These are phyloP conservation scores for Cajanus cajan DNA, from an alignment of 306 rosid genomes.

Conservation along the genomic window DNA sequence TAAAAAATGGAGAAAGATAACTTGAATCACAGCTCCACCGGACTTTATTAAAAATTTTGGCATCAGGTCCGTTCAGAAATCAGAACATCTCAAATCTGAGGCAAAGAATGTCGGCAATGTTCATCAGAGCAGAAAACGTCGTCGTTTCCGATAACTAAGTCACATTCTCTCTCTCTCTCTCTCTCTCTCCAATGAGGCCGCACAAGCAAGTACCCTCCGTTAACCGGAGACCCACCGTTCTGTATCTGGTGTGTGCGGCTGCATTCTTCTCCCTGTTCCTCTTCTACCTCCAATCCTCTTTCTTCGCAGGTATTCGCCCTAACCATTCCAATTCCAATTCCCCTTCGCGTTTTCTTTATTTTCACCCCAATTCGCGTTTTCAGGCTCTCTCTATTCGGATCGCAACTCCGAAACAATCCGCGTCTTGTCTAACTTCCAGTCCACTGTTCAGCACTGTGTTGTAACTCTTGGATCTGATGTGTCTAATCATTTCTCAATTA, in stretches of 20 bases:
- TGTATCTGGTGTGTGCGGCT: constrained; percentile 67
- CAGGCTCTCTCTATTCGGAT: constrained; percentile 57
- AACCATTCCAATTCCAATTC: neutral
- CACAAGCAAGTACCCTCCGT: constrained; percentile 38
- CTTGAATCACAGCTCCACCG: too few species aligned
- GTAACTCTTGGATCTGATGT: constrained; percentile 47
- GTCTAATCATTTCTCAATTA: neutral
- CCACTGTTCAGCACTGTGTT: constrained; percentile 86
- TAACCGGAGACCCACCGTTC: constrained; percentile 53
- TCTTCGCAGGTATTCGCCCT: constrained; percentile 55
- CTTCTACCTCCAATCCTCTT: constrained; percentile 76
- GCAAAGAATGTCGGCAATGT: constrained; percentile 6
- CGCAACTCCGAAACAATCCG: constrained; percentile 45
- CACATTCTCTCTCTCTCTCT: neutral
- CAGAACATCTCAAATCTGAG: neutral
- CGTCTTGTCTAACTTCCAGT: constrained; percentile 59
- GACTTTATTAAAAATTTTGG: too few species aligned
- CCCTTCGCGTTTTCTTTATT: neutral
- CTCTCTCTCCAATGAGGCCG: constrained; percentile 49
- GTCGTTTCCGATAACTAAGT: constrained; percentile 15
- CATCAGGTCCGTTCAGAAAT: neutral
- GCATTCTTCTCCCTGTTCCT: constrained; percentile 70
- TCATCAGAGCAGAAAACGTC: neutral
- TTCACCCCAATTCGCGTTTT: neutral
- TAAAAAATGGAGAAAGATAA: too few species aligned